phyloP scores from a whole-genome alignment of 495 filamentous ascomycete species.

The Aspergillus saccharolyticus region DNA sequence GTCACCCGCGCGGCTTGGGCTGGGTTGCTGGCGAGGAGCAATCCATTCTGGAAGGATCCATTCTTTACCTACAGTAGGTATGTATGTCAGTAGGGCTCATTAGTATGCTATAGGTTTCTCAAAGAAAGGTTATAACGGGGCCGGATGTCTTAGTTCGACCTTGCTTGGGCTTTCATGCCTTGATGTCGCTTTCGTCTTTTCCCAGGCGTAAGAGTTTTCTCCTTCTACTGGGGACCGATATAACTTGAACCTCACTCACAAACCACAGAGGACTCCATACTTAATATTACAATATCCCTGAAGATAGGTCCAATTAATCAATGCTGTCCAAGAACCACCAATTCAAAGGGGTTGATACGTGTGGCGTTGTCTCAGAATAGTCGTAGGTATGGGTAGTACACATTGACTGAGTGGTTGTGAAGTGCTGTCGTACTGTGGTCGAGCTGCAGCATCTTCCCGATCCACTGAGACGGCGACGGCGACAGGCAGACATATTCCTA shows the following conservation, averaged over 20 bases:
- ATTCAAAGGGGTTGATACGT: neutral
- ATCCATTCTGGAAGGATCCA: neutral
- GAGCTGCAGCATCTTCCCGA: neutral
- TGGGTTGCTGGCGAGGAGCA: too few relatives aligned
- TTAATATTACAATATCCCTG: too few relatives aligned
- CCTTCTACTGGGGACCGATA: too few relatives aligned
- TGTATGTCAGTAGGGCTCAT: too few relatives aligned
- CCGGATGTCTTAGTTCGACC: neutral
- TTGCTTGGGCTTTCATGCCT: neutral
- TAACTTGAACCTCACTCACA: too few relatives aligned
- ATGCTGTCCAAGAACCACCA: too few relatives aligned
- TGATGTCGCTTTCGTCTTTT: neutral
- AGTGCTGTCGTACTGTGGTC: neutral
- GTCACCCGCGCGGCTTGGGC: constrained; percentile 2
- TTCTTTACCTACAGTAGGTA: too few relatives aligned
- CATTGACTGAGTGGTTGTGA: neutral
- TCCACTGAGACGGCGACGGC: neutral
- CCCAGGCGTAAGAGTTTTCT: too few relatives aligned
- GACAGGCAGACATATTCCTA: constrained; percentile 2
- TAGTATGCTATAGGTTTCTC: too few relatives aligned
- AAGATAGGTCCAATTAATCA: too few relatives aligned
- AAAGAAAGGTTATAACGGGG: too few relatives aligned
- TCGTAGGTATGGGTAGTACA: neutral
- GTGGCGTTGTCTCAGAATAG: neutral
- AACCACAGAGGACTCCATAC: too few relatives aligned